These are phyloP conservation scores for Sabuloglossum arenarium DNA, from an alignment of 495 filamentous ascomycete genomes.

Conservation along the genomic window DNA sequence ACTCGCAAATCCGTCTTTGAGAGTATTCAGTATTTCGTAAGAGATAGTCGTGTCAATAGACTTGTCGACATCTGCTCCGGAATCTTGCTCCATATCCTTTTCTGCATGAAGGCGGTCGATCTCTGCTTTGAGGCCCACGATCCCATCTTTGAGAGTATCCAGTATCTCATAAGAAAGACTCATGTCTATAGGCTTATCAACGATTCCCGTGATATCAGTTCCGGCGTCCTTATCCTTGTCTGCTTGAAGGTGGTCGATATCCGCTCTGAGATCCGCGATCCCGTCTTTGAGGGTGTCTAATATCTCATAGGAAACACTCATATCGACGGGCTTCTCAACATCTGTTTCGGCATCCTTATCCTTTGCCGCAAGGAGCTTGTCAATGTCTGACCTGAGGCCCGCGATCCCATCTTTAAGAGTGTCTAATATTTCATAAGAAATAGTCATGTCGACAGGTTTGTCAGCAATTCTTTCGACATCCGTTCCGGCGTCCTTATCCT, in stretches of 20 bases:
- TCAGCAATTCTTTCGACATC: slow-evolving; percentile 57
- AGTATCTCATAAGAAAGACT: slow-evolving; percentile 70
- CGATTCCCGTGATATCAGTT: slow-evolving; percentile 47
- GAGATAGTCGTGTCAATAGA: slow-evolving; percentile 58
- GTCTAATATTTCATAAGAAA: slow-evolving; percentile 68
- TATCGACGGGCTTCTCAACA: slow-evolving; percentile 53
- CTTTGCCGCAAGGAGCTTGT: slow-evolving; percentile 39
- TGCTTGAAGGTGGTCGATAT: slow-evolving; percentile 56
- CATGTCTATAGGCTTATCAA: slow-evolving; percentile 57
- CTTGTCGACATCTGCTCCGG: slow-evolving; percentile 59
- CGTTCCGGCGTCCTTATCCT: slow-evolving; percentile 9
- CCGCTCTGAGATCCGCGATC: slow-evolving; percentile 44
- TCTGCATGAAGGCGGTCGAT: slow-evolving; percentile 43
- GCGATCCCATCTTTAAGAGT: slow-evolving; percentile 62
- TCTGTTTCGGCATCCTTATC: slow-evolving; percentile 20
- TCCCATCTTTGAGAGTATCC: slow-evolving; percentile 60
- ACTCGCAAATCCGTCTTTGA: slow-evolving; percentile 54
- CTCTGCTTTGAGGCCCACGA: slow-evolving; percentile 50
- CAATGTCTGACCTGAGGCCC: slow-evolving; percentile 52
- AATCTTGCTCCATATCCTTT: slow-evolving; percentile 22
- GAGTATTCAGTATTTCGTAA: slow-evolving; percentile 67
- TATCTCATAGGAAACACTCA: slow-evolving; percentile 67
- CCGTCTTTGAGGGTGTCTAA: slow-evolving; percentile 69
- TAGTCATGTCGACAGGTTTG: slow-evolving; percentile 59
- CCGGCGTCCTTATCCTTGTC: slow-evolving; percentile 12